Evolutionary conservation across 2,329 filamentous ascomycete species (phyloP).

Genomic region (Domatiomyces globalis): DNA sequence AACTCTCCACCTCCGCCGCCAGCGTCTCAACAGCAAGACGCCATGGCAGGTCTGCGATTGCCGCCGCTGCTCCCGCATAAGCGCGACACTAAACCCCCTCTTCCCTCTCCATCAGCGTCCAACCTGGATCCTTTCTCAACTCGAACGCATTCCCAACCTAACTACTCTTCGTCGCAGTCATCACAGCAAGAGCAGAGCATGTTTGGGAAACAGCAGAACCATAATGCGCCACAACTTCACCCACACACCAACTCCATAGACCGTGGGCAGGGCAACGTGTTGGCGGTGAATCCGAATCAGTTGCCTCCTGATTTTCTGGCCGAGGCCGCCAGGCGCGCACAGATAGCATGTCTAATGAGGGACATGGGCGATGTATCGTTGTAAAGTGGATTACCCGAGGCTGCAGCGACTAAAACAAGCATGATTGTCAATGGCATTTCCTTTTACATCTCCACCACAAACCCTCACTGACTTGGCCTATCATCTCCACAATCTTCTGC

Average conservation of each 20-base stretch:
- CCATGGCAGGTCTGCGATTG: constrained; percentile 4
- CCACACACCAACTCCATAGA: constrained; percentile 17
- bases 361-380: constrained; percentile 65
- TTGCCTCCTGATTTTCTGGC: constrained; percentile 76
- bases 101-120: constrained; percentile 17
- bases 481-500: too few species aligned
- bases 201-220: constrained; percentile 10
- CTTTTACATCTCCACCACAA: too few species aligned
- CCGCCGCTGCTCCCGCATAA: constrained; percentile 13
- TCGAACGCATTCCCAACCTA: constrained; percentile 11
- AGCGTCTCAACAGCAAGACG: constrained; percentile 9
- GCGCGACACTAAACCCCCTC: constrained; percentile 11
- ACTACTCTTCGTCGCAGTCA: constrained; percentile 9
- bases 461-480: too few species aligned
- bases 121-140: constrained; percentile 15
- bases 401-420: neutral
- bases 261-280: constrained; percentile 11
- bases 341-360: constrained; percentile 76
- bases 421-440: neutral
- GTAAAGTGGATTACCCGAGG: constrained; percentile 3
- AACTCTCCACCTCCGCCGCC: constrained; percentile 10
- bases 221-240: constrained; percentile 13
- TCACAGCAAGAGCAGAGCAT: constrained; percentile 6
- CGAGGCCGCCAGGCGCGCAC: constrained; percentile 83
- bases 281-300: constrained; percentile 24